These are phyloP conservation scores for Hypsizygus ulmarius DNA, from an alignment of 1,284 basidiomycete genomes.

Conservation along the genomic window DNA sequence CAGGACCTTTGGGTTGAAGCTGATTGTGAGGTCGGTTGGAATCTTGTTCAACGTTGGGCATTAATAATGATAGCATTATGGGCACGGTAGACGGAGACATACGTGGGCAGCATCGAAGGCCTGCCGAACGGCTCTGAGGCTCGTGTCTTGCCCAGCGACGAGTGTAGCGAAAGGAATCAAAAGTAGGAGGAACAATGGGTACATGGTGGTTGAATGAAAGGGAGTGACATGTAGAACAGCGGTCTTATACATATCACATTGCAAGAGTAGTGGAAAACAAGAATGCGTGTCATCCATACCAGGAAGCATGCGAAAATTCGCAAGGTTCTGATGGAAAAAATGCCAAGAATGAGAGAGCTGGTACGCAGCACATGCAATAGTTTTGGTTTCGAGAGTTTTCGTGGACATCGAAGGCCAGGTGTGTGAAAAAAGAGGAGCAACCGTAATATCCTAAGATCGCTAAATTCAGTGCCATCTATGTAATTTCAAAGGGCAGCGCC, in stretches of 20 bases:
- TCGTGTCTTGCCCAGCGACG: constrained; percentile 5
- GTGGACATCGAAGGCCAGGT: too few species aligned
- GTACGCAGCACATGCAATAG: too few species aligned
- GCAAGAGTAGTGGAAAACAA: too few species aligned
- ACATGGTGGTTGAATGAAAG: background rate
- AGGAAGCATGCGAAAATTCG: background rate
- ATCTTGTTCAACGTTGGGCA: background rate
- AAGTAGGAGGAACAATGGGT: background rate
- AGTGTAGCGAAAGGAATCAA: background rate
- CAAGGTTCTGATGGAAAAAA: background rate
- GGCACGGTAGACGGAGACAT: background rate
- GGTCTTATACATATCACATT: too few species aligned
- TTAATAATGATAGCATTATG: background rate
- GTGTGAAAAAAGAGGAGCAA: too few species aligned
- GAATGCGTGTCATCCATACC: too few species aligned
- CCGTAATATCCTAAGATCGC: too few species aligned
- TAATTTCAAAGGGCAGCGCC: too few species aligned
- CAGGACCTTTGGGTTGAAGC: constrained; percentile 9
- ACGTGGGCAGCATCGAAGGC: constrained; percentile 10
- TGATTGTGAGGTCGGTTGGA: constrained; percentile 1
- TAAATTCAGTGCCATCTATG: too few species aligned
- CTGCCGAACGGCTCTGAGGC: background rate
- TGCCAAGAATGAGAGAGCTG: too few species aligned
- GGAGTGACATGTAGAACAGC: background rate
- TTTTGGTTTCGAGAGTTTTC: too few species aligned